A percentile compares a stretch with the other conserved stretches of the same genome.
phyloP scores from a whole-genome alignment of 495 filamentous ascomycete species.

The Penicillium waksmanii region DNA sequence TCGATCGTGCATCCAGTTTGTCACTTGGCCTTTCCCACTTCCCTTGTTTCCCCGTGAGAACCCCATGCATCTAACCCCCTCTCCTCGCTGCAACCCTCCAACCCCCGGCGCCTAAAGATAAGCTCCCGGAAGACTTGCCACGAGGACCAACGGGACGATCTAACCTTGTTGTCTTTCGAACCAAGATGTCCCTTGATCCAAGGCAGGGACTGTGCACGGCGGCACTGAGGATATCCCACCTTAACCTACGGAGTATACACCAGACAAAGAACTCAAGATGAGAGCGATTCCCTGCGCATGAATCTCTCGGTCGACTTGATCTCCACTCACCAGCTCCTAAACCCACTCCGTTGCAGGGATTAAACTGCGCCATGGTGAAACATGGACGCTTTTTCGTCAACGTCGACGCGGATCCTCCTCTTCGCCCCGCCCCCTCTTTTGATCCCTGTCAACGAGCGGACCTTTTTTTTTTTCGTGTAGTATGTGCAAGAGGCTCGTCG shows the following conservation, averaged over 20 bases:
- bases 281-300: not conserved
- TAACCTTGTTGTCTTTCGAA: constrained; percentile 27
- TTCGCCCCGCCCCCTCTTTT: constrained; percentile 30
- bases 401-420: constrained; percentile 8
- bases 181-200: constrained; percentile 5
- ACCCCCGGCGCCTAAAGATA: constrained; percentile 22
- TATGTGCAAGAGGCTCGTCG: not conserved
- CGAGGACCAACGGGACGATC: constrained; percentile 38
- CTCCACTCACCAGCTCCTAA: constrained; percentile 17
- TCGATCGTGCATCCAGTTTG: constrained; percentile 17
- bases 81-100: constrained; percentile 2
- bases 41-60: not conserved
- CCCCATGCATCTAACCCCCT: not conserved
- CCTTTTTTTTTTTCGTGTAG: constrained; percentile 9
- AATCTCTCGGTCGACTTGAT: not conserved
- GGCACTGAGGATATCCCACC: not conserved
- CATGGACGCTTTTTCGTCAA: constrained; percentile 14
- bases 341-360: constrained; percentile 31
- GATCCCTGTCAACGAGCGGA: constrained; percentile 24
- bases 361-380: constrained; percentile 27
- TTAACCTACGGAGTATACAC: constrained; percentile 2
- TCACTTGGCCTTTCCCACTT: not conserved
- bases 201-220: not conserved
- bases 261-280: not conserved
- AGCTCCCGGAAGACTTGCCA: constrained; percentile 23